Evolutionary conservation across 2,329 filamentous ascomycete genomes (phyloP).

Genomic region (Metarhizium guizhouense): DNA sequence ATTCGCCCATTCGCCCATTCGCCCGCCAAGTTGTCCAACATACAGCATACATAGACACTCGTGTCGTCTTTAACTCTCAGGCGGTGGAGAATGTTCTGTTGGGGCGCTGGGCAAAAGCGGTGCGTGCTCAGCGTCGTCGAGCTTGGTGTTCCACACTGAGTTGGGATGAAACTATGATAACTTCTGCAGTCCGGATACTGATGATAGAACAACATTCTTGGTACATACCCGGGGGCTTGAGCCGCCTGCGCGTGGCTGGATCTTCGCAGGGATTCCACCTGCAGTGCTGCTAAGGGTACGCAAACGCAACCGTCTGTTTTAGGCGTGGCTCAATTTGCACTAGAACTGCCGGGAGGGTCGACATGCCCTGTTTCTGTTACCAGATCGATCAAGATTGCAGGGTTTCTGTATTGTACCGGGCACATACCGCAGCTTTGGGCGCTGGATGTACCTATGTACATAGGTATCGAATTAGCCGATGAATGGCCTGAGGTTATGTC

Average conservation of each 20-base stretch:
- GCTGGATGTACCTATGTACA: not conserved
- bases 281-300: not conserved
- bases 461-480: not conserved
- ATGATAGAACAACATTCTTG: not conserved
- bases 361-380: not conserved
- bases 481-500: not conserved
- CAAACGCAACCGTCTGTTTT: not conserved
- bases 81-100: not conserved
- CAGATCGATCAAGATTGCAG: not conserved
- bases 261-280: constrained; percentile 8
- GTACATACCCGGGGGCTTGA: not conserved
- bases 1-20: too few relatives aligned
- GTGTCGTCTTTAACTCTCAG: not conserved
- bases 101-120: not conserved
- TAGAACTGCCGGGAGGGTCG: not conserved
- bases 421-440: not conserved
- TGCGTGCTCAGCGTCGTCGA: not conserved
- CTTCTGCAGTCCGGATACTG: not conserved
- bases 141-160: not conserved
- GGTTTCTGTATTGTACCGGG: not conserved
- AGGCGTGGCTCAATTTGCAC: not conserved
- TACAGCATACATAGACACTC: too few relatives aligned
- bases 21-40: too few relatives aligned
- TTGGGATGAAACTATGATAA: constrained; percentile 10
- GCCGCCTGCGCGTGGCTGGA: constrained; percentile 4